Conservation (phyloP, 768 basidiomycete genomes). For the Amanita pallidorosea region DNA sequence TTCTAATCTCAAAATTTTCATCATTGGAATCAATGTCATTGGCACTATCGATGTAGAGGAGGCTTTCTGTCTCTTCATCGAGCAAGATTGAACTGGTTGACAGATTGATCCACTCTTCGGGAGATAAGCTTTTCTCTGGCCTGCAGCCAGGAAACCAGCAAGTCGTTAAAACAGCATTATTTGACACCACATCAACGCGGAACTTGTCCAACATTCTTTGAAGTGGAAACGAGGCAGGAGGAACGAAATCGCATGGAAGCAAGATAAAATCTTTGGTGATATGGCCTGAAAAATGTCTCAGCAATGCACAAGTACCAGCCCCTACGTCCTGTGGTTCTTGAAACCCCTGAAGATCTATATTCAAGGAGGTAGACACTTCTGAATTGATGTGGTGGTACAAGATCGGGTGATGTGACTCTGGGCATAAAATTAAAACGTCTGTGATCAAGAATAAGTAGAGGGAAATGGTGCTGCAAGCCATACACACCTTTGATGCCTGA, state of each 20-base stretch:
- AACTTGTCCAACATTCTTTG: conserved; percentile 70
- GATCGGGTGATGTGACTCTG: conserved; percentile 58
- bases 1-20: conserved; percentile 65
- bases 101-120: conserved; percentile 59
- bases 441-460: conserved; percentile 5
- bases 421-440: conserved; percentile 88
- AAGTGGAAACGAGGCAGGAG: conserved; percentile 65
- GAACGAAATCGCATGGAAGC: conserved; percentile 85
- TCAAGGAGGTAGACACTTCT: conserved; percentile 54
- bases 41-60: conserved; percentile 64
- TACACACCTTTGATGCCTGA: conserved; percentile 70
- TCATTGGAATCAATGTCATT: conserved; percentile 57
- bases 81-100: conserved; percentile 48
- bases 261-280: conserved; percentile 83
- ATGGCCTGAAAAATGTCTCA: conserved; percentile 65
- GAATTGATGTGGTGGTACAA: conserved; percentile 84
- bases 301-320: conserved; percentile 63
- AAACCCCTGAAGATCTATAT: conserved; percentile 71
- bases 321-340: conserved; percentile 61
- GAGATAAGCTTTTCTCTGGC: conserved; percentile 40
- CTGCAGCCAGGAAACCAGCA: conserved; percentile 50
- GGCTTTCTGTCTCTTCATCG: conserved; percentile 53
- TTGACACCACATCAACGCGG: conserved; percentile 55
- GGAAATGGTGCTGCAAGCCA: conserved; percentile 3
- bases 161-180: conserved; percentile 52